Evolutionary conservation across 148 eudicot species (phyloP).

Genomic region (Tetragonia tetragonoides): DNA sequence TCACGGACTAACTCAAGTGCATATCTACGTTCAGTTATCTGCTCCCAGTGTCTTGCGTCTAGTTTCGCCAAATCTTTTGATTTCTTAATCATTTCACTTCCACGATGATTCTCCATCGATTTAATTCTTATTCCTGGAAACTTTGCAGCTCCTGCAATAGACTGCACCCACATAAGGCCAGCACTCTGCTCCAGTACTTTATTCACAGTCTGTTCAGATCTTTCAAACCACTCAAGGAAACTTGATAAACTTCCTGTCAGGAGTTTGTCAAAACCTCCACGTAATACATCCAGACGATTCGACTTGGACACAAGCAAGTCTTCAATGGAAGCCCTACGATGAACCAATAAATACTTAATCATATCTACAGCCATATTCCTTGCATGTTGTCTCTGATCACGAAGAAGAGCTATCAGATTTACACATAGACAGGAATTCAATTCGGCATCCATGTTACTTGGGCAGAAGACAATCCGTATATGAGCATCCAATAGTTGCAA

Average conservation of each 20-base stretch:
- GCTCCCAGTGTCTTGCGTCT: conserved; percentile 82
- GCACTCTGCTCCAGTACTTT: conserved; percentile 91
- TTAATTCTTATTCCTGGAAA: conserved; percentile 93
- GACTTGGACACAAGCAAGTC: conserved; percentile 88
- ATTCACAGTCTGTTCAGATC: conserved; percentile 67
- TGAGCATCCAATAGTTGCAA: conserved; percentile 92
- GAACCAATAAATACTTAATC: conserved; percentile 83
- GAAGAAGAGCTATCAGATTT: conserved; percentile 82
- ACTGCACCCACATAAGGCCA: conserved; percentile 97
- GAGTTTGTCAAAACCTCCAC: conserved; percentile 91
- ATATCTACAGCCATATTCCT: conserved; percentile 74
- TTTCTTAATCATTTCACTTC: conserved; percentile 77
- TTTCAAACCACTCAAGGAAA: conserved; percentile 81
- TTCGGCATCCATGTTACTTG: conserved; percentile 85
- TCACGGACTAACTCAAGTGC: conserved; percentile 91
- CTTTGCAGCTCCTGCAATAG: conserved; percentile 77
- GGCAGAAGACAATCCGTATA: conserved; percentile 83
- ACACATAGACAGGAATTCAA: conserved; percentile 87
- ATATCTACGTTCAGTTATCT: conserved; percentile 76
- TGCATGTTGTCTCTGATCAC: conserved; percentile 58
- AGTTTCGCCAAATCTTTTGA: conserved; percentile 59
- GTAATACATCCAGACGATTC: conserved; percentile 70
- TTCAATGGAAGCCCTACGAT: conserved; percentile 86
- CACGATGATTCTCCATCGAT: conserved; percentile 91
- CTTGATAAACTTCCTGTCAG: conserved; percentile 66